phyloP scores from a whole-genome alignment of 805 yeast genomes.

The Zygosaccharomyces rouxii region DNA sequence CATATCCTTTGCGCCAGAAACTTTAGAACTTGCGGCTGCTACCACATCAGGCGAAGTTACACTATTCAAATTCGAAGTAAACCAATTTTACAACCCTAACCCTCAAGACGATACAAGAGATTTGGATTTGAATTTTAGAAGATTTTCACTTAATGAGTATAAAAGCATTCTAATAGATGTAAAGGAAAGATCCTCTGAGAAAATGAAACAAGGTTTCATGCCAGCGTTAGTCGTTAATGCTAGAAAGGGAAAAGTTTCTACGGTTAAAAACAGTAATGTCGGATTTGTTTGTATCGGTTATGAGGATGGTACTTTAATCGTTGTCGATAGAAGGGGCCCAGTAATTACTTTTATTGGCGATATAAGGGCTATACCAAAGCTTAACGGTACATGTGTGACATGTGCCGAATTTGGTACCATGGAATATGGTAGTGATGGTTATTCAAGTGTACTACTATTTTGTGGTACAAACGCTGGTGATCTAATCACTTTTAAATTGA shows the following conservation, averaged over 20 bases:
- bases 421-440: constrained; percentile 58
- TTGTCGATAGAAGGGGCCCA: constrained; percentile 75
- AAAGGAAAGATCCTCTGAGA: constrained; percentile 46
- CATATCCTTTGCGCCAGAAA: constrained; percentile 73
- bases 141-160: constrained; percentile 28
- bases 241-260: constrained; percentile 48
- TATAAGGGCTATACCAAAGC: constrained; percentile 21
- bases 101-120: constrained; percentile 22
- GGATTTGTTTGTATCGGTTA: constrained; percentile 83
- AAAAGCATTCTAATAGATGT: constrained; percentile 42
- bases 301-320: constrained; percentile 61
- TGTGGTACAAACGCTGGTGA: constrained; percentile 77
- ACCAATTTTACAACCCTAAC: constrained; percentile 41
- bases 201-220: constrained; percentile 52
- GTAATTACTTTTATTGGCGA: constrained; percentile 50
- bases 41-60: constrained; percentile 68
- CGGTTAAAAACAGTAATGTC: constrained; percentile 60
- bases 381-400: constrained; percentile 42
- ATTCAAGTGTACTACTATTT: constrained; percentile 59
- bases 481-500: constrained; percentile 54
- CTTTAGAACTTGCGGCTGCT: constrained; percentile 70
- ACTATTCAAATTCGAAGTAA: constrained; percentile 64
- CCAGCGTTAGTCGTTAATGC: constrained; percentile 47
- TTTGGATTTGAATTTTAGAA: constrained; percentile 30
- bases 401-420: constrained; percentile 67